These are phyloP conservation scores for Calonectria pseudoreteaudii DNA, from an alignment of 2,329 filamentous ascomycete species.

Conservation along the genomic window DNA sequence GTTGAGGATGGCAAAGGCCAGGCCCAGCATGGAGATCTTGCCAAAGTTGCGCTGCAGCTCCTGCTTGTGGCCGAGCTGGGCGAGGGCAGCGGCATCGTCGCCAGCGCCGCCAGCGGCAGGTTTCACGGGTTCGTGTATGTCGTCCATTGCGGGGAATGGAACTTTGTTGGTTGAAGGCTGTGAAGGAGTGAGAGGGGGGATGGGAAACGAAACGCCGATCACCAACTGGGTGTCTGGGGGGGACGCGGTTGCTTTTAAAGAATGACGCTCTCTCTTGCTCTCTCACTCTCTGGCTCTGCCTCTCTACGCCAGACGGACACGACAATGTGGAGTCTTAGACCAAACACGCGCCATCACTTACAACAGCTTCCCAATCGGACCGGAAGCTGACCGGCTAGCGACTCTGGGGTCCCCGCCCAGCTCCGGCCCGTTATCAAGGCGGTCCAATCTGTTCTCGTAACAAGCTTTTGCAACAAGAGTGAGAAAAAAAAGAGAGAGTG, in stretches of 20 bases:
- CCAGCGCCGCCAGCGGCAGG: slow-evolving; percentile 24
- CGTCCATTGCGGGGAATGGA: slow-evolving; percentile 32
- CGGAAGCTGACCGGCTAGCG: slow-evolving; percentile 26
- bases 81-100: slow-evolving; percentile 54
- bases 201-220: slow-evolving; percentile 18
- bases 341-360: neutral
- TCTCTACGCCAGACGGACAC: neutral
- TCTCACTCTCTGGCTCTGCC: neutral
- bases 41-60: slow-evolving; percentile 64
- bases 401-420: slow-evolving; percentile 27
- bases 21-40: slow-evolving; percentile 59
- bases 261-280: neutral
- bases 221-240: neutral
- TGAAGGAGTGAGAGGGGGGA: neutral
- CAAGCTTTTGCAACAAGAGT: slow-evolving; percentile 18
- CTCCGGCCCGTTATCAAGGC: slow-evolving; percentile 30
- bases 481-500: too few species aligned
- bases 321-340: neutral
- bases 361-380: slow-evolving; percentile 2
- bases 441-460: slow-evolving; percentile 35
- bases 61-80: slow-evolving; percentile 60
- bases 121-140: slow-evolving; percentile 30
- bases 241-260: neutral
- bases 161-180: neutral
- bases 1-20: slow-evolving; percentile 63